Evolutionary conservation across 2,329 filamentous ascomycete species (phyloP).

Genomic region (Neonectria faginata): DNA sequence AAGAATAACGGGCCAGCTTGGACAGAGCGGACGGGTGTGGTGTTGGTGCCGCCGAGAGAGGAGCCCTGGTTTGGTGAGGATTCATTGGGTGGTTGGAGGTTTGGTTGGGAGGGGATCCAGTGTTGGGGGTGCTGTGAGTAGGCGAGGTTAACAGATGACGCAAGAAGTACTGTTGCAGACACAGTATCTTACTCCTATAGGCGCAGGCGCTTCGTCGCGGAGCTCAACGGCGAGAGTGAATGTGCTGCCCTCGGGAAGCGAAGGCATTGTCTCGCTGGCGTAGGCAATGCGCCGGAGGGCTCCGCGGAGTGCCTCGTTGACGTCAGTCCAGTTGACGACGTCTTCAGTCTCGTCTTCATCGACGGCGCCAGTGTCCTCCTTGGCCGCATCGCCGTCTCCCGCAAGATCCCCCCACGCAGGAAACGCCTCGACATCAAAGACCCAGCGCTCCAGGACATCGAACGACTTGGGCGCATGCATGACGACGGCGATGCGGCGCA

Average conservation of each 20-base stretch:
- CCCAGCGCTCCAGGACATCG: constrained; percentile 69
- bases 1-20: constrained; percentile 71
- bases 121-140: constrained; percentile 65
- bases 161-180: neutral
- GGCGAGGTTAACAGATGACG: constrained; percentile 17
- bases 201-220: constrained; percentile 68
- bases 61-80: constrained; percentile 45
- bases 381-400: constrained; percentile 26
- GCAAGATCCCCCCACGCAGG: constrained; percentile 51
- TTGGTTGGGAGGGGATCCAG: constrained; percentile 69
- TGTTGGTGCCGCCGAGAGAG: constrained; percentile 54
- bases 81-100: constrained; percentile 54
- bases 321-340: constrained; percentile 65
- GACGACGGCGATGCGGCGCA: constrained; percentile 61
- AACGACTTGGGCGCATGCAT: constrained; percentile 56
- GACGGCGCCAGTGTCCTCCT: constrained; percentile 47
- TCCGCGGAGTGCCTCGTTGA: constrained; percentile 79
- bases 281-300: constrained; percentile 72
- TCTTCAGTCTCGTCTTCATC: constrained; percentile 36
- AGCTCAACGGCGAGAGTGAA: constrained; percentile 83
- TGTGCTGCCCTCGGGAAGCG: constrained; percentile 73
- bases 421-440: constrained; percentile 68
- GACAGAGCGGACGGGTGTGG: constrained; percentile 64
- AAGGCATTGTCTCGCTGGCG: constrained; percentile 66
- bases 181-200: constrained; percentile 64